Evolutionary conservation across 129 eudicot genomes (phyloP), one percentile per base, ranked within the genome.

Genomic region (Saussurea involucrata): DNA sequence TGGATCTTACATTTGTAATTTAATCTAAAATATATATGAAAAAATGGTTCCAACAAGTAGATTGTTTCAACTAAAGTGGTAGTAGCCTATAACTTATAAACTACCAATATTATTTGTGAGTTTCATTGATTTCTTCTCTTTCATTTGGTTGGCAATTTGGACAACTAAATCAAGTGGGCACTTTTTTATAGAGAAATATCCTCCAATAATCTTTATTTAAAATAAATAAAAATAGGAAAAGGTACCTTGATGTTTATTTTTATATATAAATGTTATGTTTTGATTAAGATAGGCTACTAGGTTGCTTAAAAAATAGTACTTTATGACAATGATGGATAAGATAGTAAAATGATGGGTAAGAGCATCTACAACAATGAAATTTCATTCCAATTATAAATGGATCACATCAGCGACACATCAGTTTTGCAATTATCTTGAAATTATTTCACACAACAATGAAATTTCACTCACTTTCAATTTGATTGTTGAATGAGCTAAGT

Each of bases 101-200:
- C 37, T 27, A 71, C 42, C 40, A 46, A 46, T 24, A 25, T 22
- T 9, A 71, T 46, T 72, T 72, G 17, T 44, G 58, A 73, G 28
- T 29, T 66, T 53, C 42, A 32, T 3, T 9, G 61, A 58, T 21
- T 55, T 34, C 17, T 68, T 60, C 68, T 13, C 68, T 32, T 77
- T 68, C 21, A 68, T 76, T 76, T 29, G 37, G 15, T 53, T 77
- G 58, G 68, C 69, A 22, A 34, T 67, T 76, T 76, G 76, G 63
- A 68, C 69, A 57, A 36, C 63, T 58, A 34, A 37, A 36, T 61
- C 76, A 68, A 77, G 61, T 34, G 69, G 69, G 42, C 21, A 11
- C 4, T 34, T 33, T 31, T 37, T 12, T 53, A 53, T 53, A 13
- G 29, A 29, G 2, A 55, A 68, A 57, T 0, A 53, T 8, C 75